These are phyloP conservation scores for Cordyceps fumosorosea DNA, from an alignment of 2,329 filamentous ascomycete genomes.

Conservation along the genomic window DNA sequence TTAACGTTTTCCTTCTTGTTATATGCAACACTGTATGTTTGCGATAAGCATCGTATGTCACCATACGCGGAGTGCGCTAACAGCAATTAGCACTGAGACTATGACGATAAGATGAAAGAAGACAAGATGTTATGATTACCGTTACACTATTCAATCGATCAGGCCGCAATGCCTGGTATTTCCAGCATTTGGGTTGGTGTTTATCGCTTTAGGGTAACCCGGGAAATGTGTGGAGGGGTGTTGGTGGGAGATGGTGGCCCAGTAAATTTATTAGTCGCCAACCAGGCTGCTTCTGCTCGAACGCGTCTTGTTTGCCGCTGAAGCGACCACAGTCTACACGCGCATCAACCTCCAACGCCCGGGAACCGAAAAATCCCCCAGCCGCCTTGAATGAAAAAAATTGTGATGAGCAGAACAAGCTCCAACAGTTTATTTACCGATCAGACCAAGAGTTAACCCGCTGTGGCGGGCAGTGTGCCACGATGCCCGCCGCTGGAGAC, in stretches of 20 bases:
- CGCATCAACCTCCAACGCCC: background rate
- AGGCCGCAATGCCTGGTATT: background rate
- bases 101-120: background rate
- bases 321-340: background rate
- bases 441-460: background rate
- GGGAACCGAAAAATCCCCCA: background rate
- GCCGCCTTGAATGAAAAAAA: background rate
- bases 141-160: background rate
- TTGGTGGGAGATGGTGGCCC: background rate
- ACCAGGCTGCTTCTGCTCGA: background rate
- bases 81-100: background rate
- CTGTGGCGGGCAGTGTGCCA: background rate
- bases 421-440: background rate
- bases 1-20: too few species aligned
- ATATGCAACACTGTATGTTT: too few species aligned
- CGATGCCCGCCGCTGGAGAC: slow-evolving; percentile 21
- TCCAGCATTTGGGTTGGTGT: background rate
- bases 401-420: background rate
- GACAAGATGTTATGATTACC: too few species aligned
- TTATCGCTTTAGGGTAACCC: background rate
- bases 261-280: background rate
- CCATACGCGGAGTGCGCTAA: too few species aligned
- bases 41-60: too few species aligned
- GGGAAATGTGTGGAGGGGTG: background rate
- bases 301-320: background rate